These are phyloP conservation scores for Apiospora phragmitis DNA, from an alignment of 2,329 filamentous ascomycete genomes.

Conservation along the genomic window DNA sequence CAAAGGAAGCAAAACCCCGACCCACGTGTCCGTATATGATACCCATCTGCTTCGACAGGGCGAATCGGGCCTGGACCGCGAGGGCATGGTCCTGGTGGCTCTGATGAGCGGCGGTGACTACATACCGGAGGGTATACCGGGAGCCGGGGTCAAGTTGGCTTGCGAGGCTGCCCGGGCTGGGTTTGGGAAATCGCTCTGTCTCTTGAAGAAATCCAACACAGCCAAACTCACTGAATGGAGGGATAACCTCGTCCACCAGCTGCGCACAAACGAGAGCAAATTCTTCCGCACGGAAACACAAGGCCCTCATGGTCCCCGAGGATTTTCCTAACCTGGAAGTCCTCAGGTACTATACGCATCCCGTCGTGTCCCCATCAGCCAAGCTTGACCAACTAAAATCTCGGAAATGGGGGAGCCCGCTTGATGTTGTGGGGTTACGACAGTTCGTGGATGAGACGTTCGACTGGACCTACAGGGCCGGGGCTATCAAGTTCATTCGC, in stretches of 20 bases:
- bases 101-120: constrained; percentile 97
- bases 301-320: constrained; percentile 72
- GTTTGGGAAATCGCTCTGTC: constrained; percentile 76
- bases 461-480: constrained; percentile 78
- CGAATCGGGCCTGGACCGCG: constrained; percentile 67
- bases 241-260: constrained; percentile 68
- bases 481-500: constrained; percentile 82
- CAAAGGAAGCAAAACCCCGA: constrained; percentile 67
- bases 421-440: constrained; percentile 69
- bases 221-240: constrained; percentile 69
- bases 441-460: constrained; percentile 78
- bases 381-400: constrained; percentile 55
- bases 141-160: constrained; percentile 84
- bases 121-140: constrained; percentile 80
- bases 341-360: constrained; percentile 84
- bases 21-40: constrained; percentile 84
- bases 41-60: constrained; percentile 52
- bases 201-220: constrained; percentile 59
- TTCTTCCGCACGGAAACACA: constrained; percentile 76
- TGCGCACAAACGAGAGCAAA: constrained; percentile 80
- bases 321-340: constrained; percentile 79
- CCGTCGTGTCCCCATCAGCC: constrained; percentile 69
- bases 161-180: constrained; percentile 88
- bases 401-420: constrained; percentile 60
- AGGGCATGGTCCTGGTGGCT: constrained; percentile 92